Evolutionary conservation across 2,329 filamentous ascomycete species (phyloP), one percentile per base, ranked within the genome.

Genomic region (Parastagonospora nodorum): DNA sequence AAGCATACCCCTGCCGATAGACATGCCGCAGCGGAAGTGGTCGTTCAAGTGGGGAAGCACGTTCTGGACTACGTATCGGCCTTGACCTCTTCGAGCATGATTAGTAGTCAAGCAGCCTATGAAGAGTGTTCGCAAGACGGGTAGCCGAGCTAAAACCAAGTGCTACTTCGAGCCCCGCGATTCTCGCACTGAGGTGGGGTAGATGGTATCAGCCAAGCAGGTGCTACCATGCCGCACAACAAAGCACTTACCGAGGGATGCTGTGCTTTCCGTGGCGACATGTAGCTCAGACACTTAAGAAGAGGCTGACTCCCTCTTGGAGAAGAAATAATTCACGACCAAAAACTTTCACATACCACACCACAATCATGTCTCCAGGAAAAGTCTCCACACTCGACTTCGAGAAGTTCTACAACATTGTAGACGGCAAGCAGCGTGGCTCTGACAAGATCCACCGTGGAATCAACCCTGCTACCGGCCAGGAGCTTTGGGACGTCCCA

Each of bases 381-480:
- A 78, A 78, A 56, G 69, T 75, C 14, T 69, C 70, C 42, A 67
- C 57, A 38, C 52, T 73, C 51, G 64, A 75, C 30, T 75, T 74
- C 50, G 67, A 75, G 54, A 79, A 73, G 38, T 83, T 81, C 64
- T 73, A 75, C 51, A 84, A 83, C 70, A 74, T 81, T 47, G 77
- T 84, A 56, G 75, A 82, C 55, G 80, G 80, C 50, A 69, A 81
- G 66, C 66, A 78, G 51, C 72, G 73, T 14, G 66, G 74, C 14
- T 80, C 78, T 1, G 58, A 71, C 24, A 57, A 69, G 42, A 64
- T 75, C 46, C 77, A 79, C 47, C 75, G 77, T 59, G 74, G 77
- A 37, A 70, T 82, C 60, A 83, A 84, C 65, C 82, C 82, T 0
- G 70, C 81, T 2, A 82, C 77, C 8, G 69, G 75, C 19, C 69